Evolutionary conservation across 192 early-diverging fungal species (phyloP), one percentile per base, ranked within the genome.

Genomic region (Haplosporangium gracile): DNA sequence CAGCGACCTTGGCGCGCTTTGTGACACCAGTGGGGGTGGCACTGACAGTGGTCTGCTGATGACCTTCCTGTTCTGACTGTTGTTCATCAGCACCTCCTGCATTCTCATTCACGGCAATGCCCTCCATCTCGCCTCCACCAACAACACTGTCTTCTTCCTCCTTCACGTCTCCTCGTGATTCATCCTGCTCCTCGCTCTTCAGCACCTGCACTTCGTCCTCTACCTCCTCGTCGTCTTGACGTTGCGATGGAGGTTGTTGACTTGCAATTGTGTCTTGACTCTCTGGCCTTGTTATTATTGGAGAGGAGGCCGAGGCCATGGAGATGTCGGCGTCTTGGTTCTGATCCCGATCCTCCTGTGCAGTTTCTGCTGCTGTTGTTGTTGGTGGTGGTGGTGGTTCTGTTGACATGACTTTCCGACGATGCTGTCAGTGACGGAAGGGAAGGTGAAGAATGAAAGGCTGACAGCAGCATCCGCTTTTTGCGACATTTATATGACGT

Each of bases 241-340:
- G 60, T 49, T 51, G 40, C 10, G 24, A 15, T n/a, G 77, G 70
- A 0, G 68, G 47, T 10, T 26, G 51, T 2, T 40, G 69, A 34
- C 49, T n/a, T 39, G 79, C 74, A 51, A 80, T 80, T 40, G 79
- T 80, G 32, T 80, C 79, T 24, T 74, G 71, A 40, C 79, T 80
- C n/a, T 80, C 79, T 24, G 79, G 79, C 15, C 79, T 42, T 71
- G 70, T 42, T 26, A 29, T 70, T 39, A 22, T 24, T 32, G 60
- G 60, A 15, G n/a, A 32, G 29, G 29, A 32, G 29, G 29, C 10
- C 10, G 60, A 65, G 26, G 29, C 32, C 60, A 65, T 65, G 29
- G 60, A 65, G 29, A 32, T 32, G 60, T 65, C 60, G 8, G 9
- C 26, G 1, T 65, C 60, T 13, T 65, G 60, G 3, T 32, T 11